A percentile compares a stretch with the other conserved stretches of the same genome.
Conservation (phyloP, 2,329 filamentous ascomycete species). For the Talaromyces albobiverticillius region DNA sequence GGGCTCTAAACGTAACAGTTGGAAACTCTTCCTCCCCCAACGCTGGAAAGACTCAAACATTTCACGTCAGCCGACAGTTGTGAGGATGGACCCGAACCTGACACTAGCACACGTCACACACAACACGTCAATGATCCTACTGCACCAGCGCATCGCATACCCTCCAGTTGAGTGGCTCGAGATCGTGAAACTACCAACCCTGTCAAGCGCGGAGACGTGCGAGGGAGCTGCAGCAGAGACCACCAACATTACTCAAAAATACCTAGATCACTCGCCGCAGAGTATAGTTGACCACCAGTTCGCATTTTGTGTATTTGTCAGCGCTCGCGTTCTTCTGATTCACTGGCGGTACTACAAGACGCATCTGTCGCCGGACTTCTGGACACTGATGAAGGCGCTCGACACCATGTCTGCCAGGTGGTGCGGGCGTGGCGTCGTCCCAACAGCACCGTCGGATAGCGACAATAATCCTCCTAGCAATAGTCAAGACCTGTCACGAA, state of each 20-base stretch:
- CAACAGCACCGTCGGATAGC: not conserved
- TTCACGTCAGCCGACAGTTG: constrained; percentile 21
- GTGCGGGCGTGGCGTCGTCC: constrained; percentile 11
- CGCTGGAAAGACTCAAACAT: constrained; percentile 41
- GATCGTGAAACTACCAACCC: constrained; percentile 40
- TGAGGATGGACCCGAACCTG: constrained; percentile 48
- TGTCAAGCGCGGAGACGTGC: constrained; percentile 50
- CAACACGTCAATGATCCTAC: constrained; percentile 50
- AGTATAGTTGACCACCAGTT: constrained; percentile 3
- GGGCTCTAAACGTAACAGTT: constrained; percentile 23
- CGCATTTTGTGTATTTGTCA: constrained; percentile 3
- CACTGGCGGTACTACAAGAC: constrained; percentile 23
- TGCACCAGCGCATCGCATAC: constrained; percentile 51
- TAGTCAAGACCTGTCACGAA: constrained; percentile 14
- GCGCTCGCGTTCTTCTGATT: constrained; percentile 12
- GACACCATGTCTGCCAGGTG: constrained; percentile 22
- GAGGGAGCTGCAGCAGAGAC: constrained; percentile 47
- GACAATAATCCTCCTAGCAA: no score
- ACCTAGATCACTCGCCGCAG: constrained; percentile 35
- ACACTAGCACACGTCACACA: constrained; percentile 51
- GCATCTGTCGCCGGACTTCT: constrained; percentile 22
- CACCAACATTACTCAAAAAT: constrained; percentile 45
- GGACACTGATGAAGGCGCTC: constrained; percentile 21
- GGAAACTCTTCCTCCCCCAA: constrained; percentile 47
- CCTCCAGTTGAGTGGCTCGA: constrained; percentile 31